Conservation (phyloP, 352 stramenopile species). For the Phytophthora ramorum region DNA sequence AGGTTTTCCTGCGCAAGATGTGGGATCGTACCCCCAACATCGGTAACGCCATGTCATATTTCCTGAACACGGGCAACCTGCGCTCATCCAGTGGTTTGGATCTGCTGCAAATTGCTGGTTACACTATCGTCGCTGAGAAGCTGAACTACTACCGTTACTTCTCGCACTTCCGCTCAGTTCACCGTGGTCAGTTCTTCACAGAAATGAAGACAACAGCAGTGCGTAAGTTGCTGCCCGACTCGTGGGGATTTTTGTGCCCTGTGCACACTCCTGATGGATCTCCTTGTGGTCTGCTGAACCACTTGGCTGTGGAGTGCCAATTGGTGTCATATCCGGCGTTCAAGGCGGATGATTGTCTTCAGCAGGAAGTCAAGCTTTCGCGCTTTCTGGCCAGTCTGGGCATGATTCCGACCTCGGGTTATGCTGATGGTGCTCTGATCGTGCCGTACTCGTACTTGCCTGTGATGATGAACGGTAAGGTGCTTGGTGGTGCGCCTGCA, state of each 20-base stretch:
- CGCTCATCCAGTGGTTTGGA: constrained; percentile 97
- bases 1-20: constrained; percentile 94
- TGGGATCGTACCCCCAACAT: constrained; percentile 92
- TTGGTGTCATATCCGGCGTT: constrained; percentile 85
- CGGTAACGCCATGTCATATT: constrained; percentile 97
- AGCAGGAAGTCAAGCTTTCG: constrained; percentile 78
- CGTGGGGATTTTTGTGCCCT: constrained; percentile 99
- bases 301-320: constrained; percentile 95
- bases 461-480: constrained; percentile 97
- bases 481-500: constrained; percentile 92
- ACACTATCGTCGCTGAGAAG: constrained; percentile 99
- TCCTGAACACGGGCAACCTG: constrained; percentile 99
- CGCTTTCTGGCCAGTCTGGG: constrained; percentile 80
- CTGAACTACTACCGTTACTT: constrained; percentile 99
- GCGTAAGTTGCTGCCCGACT: constrained; percentile 98
- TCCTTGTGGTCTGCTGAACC: constrained; percentile 98
- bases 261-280: constrained; percentile 99
- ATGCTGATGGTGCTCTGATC: constrained; percentile 83
- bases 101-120: constrained; percentile 97
- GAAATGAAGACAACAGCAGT: constrained; percentile 99
- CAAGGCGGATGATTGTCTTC: constrained; percentile 72
- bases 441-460: constrained; percentile 93
- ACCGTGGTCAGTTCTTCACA: constrained; percentile 99
- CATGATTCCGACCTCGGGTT: constrained; percentile 85
- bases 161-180: constrained; percentile 98